Base-by-base conservation (phyloP, 2,329 filamentous ascomycete genomes). In the Alternaria arborescens region DNA sequence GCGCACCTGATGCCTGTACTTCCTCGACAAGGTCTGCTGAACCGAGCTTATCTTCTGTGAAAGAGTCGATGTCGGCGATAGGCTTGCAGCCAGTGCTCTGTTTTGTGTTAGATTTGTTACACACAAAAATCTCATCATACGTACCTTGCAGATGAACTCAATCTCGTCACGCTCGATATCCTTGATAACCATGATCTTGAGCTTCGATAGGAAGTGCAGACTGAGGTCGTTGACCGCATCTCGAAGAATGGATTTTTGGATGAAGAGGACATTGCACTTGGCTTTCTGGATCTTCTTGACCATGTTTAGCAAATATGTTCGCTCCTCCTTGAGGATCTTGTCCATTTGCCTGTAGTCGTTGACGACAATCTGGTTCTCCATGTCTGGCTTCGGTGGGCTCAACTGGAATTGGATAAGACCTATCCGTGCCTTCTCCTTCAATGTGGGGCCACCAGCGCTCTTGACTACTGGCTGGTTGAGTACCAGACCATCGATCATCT, bases 201-300 rank as follows among this genome's bases (percentile, higher is more conserved):
- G 90, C 81, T 97, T 97, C 74, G 95, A 93, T 67, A 99, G 86
- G 87, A 99, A 99, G 83, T 99, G 95, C 67, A 99, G 87, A 64
- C 93, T 97, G 60, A 99, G 87, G 73, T 99, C 95, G 83, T 99
- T 99, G 79, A 99, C 94, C 36, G 95, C 95, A 75, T 99, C 95
- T 71, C 95, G 90, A 60, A 99, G 88, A 72, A 99, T 99, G 14
- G 94, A 98, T 83, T 99, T 99, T 78, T 99, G 95, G 71, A 99
- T 98, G 70, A 99, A 86, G 44, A 98, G 89, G 43, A 99, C 95
- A 75, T 99, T 99, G 84, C 95, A 99, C 85, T 98, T 99, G 70
- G 95, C 94, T 87, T 98, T 99, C 84, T 98, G 97, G 82, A 99
- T 99, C 87, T 98, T 99, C 88, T 99, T 98, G 78, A 96, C 94